Evolutionary conservation across 2,329 filamentous ascomycete genomes (phyloP).

Genomic region (Hirsutella rhossiliensis): DNA sequence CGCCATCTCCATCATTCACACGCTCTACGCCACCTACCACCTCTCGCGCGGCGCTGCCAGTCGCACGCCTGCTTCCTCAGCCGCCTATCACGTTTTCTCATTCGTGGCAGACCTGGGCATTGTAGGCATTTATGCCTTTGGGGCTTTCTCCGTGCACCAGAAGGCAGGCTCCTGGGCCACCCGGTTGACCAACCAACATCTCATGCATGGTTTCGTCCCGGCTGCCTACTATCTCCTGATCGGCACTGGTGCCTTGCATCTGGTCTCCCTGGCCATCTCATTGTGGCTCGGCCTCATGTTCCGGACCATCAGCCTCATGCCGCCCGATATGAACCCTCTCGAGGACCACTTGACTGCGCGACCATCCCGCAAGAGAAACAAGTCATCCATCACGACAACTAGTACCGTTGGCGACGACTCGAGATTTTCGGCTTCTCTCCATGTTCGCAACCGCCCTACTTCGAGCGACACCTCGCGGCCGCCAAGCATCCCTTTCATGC

Average conservation of each 20-base stretch:
- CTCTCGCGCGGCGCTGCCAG: conserved; percentile 56
- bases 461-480: conserved; percentile 33
- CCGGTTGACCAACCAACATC: conserved; percentile 44
- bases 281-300: conserved; percentile 69
- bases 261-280: conserved; percentile 57
- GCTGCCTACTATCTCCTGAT: conserved; percentile 58
- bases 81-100: conserved; percentile 83
- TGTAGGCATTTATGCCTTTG: conserved; percentile 44
- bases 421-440: conserved; percentile 34
- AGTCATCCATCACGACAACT: conserved; percentile 39
- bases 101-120: conserved; percentile 54
- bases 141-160: conserved; percentile 31
- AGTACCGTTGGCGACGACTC: conserved; percentile 41
- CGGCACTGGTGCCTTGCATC: conserved; percentile 53
- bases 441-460: neutral
- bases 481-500: conserved; percentile 32
- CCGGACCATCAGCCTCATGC: conserved; percentile 67
- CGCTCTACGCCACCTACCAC: conserved; percentile 71
- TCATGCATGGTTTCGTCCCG: conserved; percentile 48
- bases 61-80: conserved; percentile 66
- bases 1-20: conserved; percentile 60
- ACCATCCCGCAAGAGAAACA: conserved; percentile 60
- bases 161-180: conserved; percentile 50
- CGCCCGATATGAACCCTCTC: conserved; percentile 90
- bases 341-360: conserved; percentile 74